A percentile compares a stretch with the other conserved stretches of the same genome.
Conservation (phyloP, 2,329 filamentous ascomycete species). For the Neofusicoccum sp. region DNA sequence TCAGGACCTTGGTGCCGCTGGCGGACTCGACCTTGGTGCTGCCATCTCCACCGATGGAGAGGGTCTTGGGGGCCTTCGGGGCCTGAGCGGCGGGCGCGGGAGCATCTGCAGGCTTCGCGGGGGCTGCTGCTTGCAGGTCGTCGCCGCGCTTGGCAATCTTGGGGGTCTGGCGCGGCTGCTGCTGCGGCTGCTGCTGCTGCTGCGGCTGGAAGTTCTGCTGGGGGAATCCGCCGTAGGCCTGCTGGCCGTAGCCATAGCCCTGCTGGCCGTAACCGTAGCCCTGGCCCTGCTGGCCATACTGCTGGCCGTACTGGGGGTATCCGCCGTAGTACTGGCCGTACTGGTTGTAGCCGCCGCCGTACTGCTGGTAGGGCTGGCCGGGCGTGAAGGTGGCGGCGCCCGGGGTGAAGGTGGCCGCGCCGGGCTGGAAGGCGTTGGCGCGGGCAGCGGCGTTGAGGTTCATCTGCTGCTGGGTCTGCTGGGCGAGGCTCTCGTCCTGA, state of each 20-base stretch:
- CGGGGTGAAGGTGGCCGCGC: constrained; percentile 70
- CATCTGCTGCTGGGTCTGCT: constrained; percentile 72
- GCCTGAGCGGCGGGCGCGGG: constrained; percentile 44
- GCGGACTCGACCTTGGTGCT: constrained; percentile 65
- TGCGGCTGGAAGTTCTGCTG: constrained; percentile 19
- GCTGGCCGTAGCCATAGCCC: constrained; percentile 19
- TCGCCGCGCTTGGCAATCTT: constrained; percentile 63
- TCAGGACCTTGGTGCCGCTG: constrained; percentile 60
- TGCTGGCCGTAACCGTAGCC: constrained; percentile 51
- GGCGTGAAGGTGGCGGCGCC: constrained; percentile 69
- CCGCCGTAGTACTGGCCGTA: constrained; percentile 40
- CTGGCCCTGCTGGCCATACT: constrained; percentile 55
- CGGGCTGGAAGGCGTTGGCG: constrained; percentile 62
- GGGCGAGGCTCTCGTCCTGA: constrained; percentile 73
- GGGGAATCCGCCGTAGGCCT: constrained; percentile 14
- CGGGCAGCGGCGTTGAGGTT: constrained; percentile 63
- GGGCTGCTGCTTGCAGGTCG: constrained; percentile 45
- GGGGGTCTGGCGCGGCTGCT: constrained; percentile 52
- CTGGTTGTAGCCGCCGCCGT: constrained; percentile 40
- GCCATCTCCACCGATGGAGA: constrained; percentile 25
- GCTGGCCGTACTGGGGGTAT: constrained; percentile 35
- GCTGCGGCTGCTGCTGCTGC: constrained; percentile 28
- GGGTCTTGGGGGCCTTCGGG: constrained; percentile 29
- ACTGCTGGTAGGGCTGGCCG: constrained; percentile 64
- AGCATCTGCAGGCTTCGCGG: constrained; percentile 40